Evolutionary conservation across 805 yeast species (phyloP), one percentile per base, ranked within the genome.

Genomic region (Spencermartinsiella europaea): DNA sequence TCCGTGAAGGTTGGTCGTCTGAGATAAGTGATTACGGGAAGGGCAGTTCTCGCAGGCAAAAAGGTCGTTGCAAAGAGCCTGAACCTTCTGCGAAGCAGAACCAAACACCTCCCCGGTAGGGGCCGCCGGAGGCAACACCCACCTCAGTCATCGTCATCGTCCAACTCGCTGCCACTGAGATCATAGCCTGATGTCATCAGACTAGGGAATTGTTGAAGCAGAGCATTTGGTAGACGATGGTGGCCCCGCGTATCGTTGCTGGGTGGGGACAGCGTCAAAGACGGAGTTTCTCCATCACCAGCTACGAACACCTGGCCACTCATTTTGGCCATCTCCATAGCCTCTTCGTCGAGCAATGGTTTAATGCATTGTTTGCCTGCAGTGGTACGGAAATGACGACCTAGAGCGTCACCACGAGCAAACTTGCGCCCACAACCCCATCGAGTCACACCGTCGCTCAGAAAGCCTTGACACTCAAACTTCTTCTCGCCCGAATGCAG

Each of bases 401-500:
- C 80, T 35, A 84, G 69, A 0, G 91, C 93, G 61, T 85, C 93
- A 2, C 85, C 81, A 36, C 93, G 69, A 3, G 90, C 88, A 63
- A 84, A 84, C 52, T 73, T 71, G 59, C 80, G 77, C 14, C 84
- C 82, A 61, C 91, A 83, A 2, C 90, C 91, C 90, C 91, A 83
- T 52, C 66, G 64, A 2, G 82, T 78, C 12, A 56, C 60, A 0
- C 81, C 81, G 55, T 81, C 82, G 28, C 71, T 71, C 50, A 83
- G 63, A 17, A 63, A 62, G 0, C 89, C 90, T 47, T 75, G 75
- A 60, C 93, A 85, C 46, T 73, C 76, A 63, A 80, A 84, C 61
- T 75, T 79, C 68, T 81, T 82, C 47, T 75, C 79, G 4, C 90
- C 90, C 17, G 80, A 75, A 57, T 85, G 93, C n/a, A 85, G 67